Evolutionary conservation across 202 grass and related monocot genomes (phyloP), one percentile per base, ranked within the genome.

Genomic region (Setaria italica): DNA sequence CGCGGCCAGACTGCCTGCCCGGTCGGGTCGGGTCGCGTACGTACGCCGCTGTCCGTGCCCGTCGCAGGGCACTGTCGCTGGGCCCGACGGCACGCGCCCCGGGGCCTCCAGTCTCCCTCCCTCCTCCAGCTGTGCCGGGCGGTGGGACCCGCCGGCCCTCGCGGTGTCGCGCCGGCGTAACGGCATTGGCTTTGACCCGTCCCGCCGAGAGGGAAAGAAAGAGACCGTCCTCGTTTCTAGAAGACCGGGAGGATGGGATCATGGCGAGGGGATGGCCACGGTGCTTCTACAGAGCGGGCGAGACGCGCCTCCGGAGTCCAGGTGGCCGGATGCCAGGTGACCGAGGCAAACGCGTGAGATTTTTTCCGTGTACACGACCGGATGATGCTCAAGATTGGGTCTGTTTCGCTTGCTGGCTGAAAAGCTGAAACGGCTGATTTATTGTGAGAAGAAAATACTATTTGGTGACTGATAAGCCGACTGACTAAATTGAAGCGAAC

Each of bases 71-170:
- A 53, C 54, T 63, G 76, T 56, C 69, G 59, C 48, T 75, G 78
- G 85, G 70, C 48, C 85, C 85, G 3, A n/a, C 48, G 62, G 72
- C 47, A 55, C 71, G 59, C 82, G 71, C 2, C 30, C 34, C 67
- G 13, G n/a, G 33, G 7, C 62, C 14, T 17, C 13, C 21, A 4
- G 10, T 15, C 7, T 11, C 37, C 15, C 25, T 25, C 25, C 25
- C 25, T 25, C 25, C 0, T 25, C 25, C 33, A 41, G 65, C 62
- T 37, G 63, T 35, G 2, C 15, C 14, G 9, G 11, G 42, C 20
- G 1, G 68, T 29, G 21, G 69, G 69, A 12, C 69, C 69, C 39
- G 5, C 1, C 5, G 42, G 11, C 68, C 37, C 3, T 7, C n/a
- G 41, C 20, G 66, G 37, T 32, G 32, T 30, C 48, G 48, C 49